Evolutionary conservation across 495 filamentous ascomycete species (phyloP), one percentile per base, ranked within the genome.

Genomic region (Hyaloscypha variabilis): DNA sequence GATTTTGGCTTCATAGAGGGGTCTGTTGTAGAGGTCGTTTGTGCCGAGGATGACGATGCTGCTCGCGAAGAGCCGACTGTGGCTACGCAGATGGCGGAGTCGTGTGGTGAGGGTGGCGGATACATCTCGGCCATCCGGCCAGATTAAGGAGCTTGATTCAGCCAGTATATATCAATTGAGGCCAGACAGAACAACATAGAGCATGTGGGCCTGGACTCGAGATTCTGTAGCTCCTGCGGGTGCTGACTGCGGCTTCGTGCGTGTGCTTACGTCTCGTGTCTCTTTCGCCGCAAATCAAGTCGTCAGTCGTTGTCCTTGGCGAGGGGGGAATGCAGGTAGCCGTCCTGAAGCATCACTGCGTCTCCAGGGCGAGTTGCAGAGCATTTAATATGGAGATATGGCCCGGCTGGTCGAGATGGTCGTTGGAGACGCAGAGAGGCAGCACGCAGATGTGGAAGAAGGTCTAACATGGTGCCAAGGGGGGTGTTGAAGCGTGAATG

Each of bases 1-100:
- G 57, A 46, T 17, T 59, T 61, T 28, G 14, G 50, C 28, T 50
- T 28, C 19, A 57, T 13, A 34, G 31, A 17, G 8, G 39, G 39
- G 11, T 14, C 39, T 17, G 6, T 19, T 46, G 39, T 58, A 34
- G n/a, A 26, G 26, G 54, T 34, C 19, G 11, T 6, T 58, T 21
- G 14, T 26, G 23, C 55, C n/a, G 57, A 23, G 11, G 46, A n/a
- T 57, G 51, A 14, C 19, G 29, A 30, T 54, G 55, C 28, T 25
- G 11, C 13, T 31, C 6, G n/a, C 1, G 8, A 23, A 1, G 60
- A 36, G 29, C n/a, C 10, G 10, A 24, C 6, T 14, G 62, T 60
- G 17, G 42, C 56, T 17, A 61, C 64, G 2, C 58, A 66, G 36
- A 66, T 62, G 4, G 64, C 64, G 3, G 64, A 66, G n/a, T 66